Evolutionary conservation across 306 rosid genomes (phyloP), one percentile per base, ranked within the genome.

Genomic region (Ochetophila trinervis): DNA sequence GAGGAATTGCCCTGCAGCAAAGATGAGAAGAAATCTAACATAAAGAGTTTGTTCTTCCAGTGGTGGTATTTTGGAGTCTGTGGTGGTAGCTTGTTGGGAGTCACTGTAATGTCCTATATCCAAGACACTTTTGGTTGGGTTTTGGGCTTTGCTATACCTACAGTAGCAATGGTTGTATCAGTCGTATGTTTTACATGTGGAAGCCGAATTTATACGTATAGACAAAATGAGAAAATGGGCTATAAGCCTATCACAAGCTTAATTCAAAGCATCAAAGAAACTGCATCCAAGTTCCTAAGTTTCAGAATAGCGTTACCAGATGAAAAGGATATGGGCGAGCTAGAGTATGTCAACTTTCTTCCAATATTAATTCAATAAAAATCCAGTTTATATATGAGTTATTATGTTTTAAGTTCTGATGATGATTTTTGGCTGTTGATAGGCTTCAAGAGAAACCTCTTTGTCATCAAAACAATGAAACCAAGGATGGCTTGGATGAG

Each of bases 71-170:
- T 93, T 65, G 99, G 96, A 3, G 73, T 93, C 20, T 93, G 99
- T 47, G 76, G 77, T 66, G 99, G 99, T 61, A 84, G 94, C 74
- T 76, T 93, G 18, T 58, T 87, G 79, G 97, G 99, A 6, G 89
- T 93, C 53, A 87, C 95, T 3, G 64, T 90, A 50, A 90, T 87
- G 99, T 93, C 97, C 48, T 93, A 93, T 74, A 85, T 93, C 52
- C 99, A 93, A 76, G 99, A 93, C 23, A 90, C 87, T 8, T 83
- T 83, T 50, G 97, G 99, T 8, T 90, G 99, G 99, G 91, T 93
- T 4, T 40, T 84, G 24, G 99, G 97, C 2, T 90, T 93, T 59
- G 87, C 96, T 17, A 86, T 93, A 66, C 99, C 97, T 50, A 87
- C 88, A 67, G 50, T 80, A 17, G 83, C 91, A 5, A 93, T 90